A percentile compares a stretch with the other conserved stretches of the same genome.
phyloP scores from a whole-genome alignment of 1,284 basidiomycete species.

The Cutaneotrichosporon dermatis region DNA sequence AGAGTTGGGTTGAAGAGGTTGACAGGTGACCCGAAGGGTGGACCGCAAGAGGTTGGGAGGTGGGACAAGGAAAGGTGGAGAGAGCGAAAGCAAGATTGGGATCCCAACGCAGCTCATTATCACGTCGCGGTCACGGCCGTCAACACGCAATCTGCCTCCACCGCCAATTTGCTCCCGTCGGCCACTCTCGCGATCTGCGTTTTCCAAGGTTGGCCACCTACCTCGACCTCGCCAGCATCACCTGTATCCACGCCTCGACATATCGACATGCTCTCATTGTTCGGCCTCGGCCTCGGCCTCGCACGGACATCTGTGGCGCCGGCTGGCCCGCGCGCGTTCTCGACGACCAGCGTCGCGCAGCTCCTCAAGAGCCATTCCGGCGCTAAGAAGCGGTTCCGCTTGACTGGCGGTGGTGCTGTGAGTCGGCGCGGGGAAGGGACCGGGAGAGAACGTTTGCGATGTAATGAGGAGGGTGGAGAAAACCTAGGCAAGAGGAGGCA shows the following conservation, averaged over 20 bases:
- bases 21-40: no score
- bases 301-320: not conserved
- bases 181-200: not conserved
- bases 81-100: not conserved
- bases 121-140: no score
- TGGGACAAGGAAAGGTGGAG: not conserved
- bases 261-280: constrained; percentile 6
- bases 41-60: no score
- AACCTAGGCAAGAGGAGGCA: no score
- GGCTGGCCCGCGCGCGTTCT: constrained; percentile 11
- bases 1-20: no score
- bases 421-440: not conserved
- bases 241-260: not conserved
- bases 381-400: constrained; percentile 37
- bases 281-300: constrained; percentile 3
- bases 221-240: no score
- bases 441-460: no score
- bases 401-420: constrained; percentile 12
- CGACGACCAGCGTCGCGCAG: constrained; percentile 11
- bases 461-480: no score
- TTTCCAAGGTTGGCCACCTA: no score
- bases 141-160: not conserved
- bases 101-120: not conserved
- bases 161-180: not conserved
- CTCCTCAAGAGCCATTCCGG: constrained; percentile 38